Evolutionary conservation across 805 yeast species (phyloP), one percentile per base, ranked within the genome.

Genomic region (Kodamaea neixiangensis): DNA sequence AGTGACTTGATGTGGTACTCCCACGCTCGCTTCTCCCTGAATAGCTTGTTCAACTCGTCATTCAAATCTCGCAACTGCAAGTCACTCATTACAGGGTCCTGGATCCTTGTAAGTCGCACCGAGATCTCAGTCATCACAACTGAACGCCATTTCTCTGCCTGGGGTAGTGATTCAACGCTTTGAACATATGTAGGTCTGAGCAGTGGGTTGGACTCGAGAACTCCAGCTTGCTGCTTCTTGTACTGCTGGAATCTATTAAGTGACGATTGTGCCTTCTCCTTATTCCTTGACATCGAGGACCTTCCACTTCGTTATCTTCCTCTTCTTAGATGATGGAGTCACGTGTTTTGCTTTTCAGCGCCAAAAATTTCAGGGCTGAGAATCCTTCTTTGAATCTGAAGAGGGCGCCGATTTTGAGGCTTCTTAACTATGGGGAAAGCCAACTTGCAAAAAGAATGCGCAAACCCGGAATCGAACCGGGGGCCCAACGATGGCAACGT

Each of bases 1-100:
- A 90, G 69, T 7, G 80, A 76, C 48, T 75, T 74, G 40, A 91
- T 85, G 50, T 83, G 87, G 54, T 82, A 70, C 55, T 91, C 97
- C 96, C 96, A 92, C 0, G 86, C 81, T 37, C 78, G 65, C 54
- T 83, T 82, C 65, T 91, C 96, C 29, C 77, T 73, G 66, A 86
- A 72, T 10, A 87, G 68, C 48, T 78, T 79, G 60, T 89, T 90
- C 49, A 89, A 66, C 43, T 80, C 80, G 57, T 89, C 96, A 61
- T 91, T 92, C 21, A 87, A 62, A 37, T 85, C 92, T 43, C 94
- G 69, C 1, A 92, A 66, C 57, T 85, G 87, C 29, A 68, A 68
- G 21, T 85, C 89, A n/a, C 80, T 76, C n/a, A 66, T 47, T 11
- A 64, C 53, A 3, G 69, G 68, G 61, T 89, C 94, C 52, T 85